phyloP scores from a whole-genome alignment of 768 basidiomycete species.

The Suillus luteus region DNA sequence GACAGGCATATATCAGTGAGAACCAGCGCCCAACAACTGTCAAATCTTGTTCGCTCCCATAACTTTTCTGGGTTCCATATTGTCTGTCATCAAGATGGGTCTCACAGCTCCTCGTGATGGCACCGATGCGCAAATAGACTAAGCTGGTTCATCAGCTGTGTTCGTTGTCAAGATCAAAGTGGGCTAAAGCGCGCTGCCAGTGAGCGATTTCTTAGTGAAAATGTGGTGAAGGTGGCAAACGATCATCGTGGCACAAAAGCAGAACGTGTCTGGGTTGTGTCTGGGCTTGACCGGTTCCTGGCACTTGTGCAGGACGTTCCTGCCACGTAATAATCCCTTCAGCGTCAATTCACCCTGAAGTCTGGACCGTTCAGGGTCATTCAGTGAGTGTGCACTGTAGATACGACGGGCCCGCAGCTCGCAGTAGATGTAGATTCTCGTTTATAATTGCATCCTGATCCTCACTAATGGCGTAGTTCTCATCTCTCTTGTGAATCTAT shows the following conservation, averaged over 20 bases:
- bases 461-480: background rate
- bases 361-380: background rate
- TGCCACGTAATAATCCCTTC: background rate
- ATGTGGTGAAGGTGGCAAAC: background rate
- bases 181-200: background rate
- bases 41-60: background rate
- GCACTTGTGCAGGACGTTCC: background rate
- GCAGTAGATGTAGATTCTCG: background rate
- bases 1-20: constrained; percentile 4
- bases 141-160: background rate
- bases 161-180: background rate
- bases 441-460: background rate
- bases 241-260: background rate
- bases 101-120: background rate
- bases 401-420: background rate
- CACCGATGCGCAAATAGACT: background rate
- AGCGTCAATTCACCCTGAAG: background rate
- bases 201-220: background rate
- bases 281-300: background rate
- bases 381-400: background rate
- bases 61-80: background rate
- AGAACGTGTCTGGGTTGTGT: background rate
- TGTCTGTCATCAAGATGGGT: background rate
- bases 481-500: background rate
- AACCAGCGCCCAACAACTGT: background rate